Conservation (phyloP, 1,139 yeast genomes). For the Kodamaea derodonti region DNA sequence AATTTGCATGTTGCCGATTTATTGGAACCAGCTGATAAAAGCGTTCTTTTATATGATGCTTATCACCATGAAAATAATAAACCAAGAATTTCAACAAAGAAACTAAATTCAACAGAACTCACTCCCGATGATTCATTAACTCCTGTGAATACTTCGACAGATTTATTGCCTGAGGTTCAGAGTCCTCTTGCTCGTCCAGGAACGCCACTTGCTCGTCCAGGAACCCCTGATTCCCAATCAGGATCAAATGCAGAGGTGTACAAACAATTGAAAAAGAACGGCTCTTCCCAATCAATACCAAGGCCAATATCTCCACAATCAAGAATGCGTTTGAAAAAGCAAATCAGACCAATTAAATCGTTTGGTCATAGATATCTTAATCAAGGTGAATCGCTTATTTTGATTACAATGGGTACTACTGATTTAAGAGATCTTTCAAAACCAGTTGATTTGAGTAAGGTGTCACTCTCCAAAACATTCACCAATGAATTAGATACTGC, state of each 20-base stretch:
- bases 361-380: constrained; percentile 80
- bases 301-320: constrained; percentile 5
- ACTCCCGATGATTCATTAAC: not conserved
- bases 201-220: not conserved
- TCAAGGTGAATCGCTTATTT: constrained; percentile 60
- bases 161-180: not conserved
- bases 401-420: constrained; percentile 83
- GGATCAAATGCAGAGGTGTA: constrained; percentile 26
- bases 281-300: constrained; percentile 18
- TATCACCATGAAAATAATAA: constrained; percentile 37
- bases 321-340: constrained; percentile 18
- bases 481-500: constrained; percentile 88
- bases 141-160: not conserved
- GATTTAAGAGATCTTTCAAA: constrained; percentile 60
- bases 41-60: constrained; percentile 36
- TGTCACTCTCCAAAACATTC: constrained; percentile 71
- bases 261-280: constrained; percentile 33
- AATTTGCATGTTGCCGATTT: constrained; percentile 68
- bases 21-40: constrained; percentile 44
- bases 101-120: constrained; percentile 1
- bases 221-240: constrained; percentile 1
- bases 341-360: constrained; percentile 61
- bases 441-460: constrained; percentile 70
- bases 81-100: constrained; percentile 20
- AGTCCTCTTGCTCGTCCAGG: not conserved